Evolutionary conservation across 805 yeast genomes (phyloP).

Genomic region (Soucietia sequanensis): DNA sequence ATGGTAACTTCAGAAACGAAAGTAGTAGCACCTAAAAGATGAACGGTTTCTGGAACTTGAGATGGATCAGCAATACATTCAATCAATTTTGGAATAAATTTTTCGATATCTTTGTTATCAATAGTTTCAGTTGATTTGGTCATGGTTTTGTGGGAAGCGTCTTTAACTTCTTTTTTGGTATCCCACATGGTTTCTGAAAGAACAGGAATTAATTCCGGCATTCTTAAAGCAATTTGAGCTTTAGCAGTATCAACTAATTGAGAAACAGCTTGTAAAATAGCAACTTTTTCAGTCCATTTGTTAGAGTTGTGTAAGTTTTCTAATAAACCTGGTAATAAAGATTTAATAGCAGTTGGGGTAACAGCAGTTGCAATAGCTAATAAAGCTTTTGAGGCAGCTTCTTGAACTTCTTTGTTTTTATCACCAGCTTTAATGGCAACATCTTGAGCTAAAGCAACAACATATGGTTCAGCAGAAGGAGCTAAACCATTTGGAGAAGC

Average conservation of each 20-base stretch:
- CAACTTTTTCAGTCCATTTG: slow-evolving; percentile 98
- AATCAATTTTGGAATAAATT: slow-evolving; percentile 97
- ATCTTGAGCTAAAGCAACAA: slow-evolving; percentile 71
- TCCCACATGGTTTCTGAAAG: slow-evolving; percentile 99
- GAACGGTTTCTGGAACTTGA: slow-evolving; percentile 98
- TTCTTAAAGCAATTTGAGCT: slow-evolving; percentile 94
- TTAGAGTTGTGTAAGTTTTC: slow-evolving; percentile 64
- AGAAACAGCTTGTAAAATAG: slow-evolving; percentile 81
- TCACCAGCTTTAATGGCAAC: slow-evolving; percentile 85
- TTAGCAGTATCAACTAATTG: slow-evolving; percentile 92
- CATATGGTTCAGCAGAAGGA: slow-evolving; percentile 94
- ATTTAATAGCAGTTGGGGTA: slow-evolving; percentile 93
- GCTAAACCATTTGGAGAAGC: slow-evolving; percentile 75
- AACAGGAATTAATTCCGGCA: slow-evolving; percentile 99
- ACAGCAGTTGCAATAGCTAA: slow-evolving; percentile 73
- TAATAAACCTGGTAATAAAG: slow-evolving; percentile 78
- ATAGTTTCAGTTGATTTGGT: slow-evolving; percentile 96
- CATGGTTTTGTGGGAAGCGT: slow-evolving; percentile 94
- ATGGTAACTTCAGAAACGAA: slow-evolving; percentile 99
- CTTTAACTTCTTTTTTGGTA: slow-evolving; percentile 97
- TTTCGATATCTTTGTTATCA: slow-evolving; percentile 99
- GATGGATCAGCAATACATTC: slow-evolving; percentile 96
- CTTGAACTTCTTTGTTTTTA: slow-evolving; percentile 76
- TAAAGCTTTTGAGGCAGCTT: slow-evolving; percentile 73
- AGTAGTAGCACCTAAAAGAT: slow-evolving; percentile 98